These are phyloP conservation scores for Strobilomyces echinocephalus DNA, from an alignment of 768 basidiomycete species.

Conservation along the genomic window DNA sequence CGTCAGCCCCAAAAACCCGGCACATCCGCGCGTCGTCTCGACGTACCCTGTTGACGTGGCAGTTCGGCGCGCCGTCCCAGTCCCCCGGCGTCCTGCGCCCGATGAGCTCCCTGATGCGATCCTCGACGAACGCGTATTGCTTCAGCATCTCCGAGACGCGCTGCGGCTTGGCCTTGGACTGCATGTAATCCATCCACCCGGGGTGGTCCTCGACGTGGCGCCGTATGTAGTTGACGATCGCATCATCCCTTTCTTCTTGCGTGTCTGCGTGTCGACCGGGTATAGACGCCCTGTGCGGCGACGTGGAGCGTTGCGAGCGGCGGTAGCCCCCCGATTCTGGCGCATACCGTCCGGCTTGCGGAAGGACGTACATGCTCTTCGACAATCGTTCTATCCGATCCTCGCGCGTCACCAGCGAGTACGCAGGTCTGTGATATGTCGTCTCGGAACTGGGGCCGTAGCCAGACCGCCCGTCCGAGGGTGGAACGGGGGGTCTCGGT, in stretches of 20 bases:
- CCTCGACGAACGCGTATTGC: constrained; percentile 51
- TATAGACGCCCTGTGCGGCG: constrained; percentile 13
- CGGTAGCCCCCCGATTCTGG: constrained; percentile 17
- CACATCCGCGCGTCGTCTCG: constrained; percentile 2
- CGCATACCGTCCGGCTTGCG: constrained; percentile 7
- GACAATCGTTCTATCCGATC: constrained; percentile 25
- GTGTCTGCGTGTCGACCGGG: constrained; percentile 30
- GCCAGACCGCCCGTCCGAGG: constrained; percentile 6
- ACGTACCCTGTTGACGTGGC: constrained; percentile 44
- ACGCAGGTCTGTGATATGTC: background rate
- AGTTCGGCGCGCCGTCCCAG: constrained; percentile 31
- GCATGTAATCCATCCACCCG: constrained; percentile 44
- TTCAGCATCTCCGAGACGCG: constrained; percentile 39
- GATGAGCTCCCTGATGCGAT: constrained; percentile 42
- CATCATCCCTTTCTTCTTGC: constrained; percentile 37
- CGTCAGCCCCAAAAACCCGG: background rate
- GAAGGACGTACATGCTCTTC: constrained; percentile 15
- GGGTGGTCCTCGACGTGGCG: constrained; percentile 40
- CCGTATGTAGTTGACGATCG: constrained; percentile 43
- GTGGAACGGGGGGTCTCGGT: constrained; percentile 18
- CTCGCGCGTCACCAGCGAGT: constrained; percentile 23
- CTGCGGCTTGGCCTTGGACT: constrained; percentile 37
- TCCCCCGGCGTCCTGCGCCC: constrained; percentile 42
- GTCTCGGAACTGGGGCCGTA: constrained; percentile 16
- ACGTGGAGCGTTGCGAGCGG: constrained; percentile 11